Conservation (phyloP, 768 basidiomycete species). For the Tylopilus rubrobrunneus region DNA sequence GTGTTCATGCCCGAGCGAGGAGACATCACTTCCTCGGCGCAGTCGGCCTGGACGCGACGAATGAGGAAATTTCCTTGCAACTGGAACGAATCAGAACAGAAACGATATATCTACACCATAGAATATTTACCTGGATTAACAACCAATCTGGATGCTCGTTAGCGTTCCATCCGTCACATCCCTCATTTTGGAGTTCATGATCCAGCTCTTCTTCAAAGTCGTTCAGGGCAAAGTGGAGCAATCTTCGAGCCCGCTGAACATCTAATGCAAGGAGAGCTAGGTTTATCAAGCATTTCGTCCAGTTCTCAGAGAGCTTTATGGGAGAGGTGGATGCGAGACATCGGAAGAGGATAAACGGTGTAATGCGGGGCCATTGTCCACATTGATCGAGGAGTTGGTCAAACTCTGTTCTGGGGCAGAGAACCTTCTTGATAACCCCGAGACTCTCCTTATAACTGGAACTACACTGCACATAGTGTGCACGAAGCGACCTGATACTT, state of each 20-base stretch:
- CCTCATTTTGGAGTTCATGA: not conserved
- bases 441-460: not conserved
- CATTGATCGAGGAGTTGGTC: conserved; percentile 16
- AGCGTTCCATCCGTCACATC: not conserved
- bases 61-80: conserved; percentile 42
- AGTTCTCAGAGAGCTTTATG: conserved; percentile 11
- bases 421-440: too few relatives aligned
- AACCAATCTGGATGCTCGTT: not conserved
- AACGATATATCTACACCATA: not conserved
- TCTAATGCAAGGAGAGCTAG: conserved; percentile 17
- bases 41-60: conserved; percentile 38
- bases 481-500: not conserved
- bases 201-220: not conserved
- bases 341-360: conserved; percentile 23
- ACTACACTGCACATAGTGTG: not conserved
- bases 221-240: not conserved
- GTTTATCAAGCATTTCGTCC: conserved; percentile 26
- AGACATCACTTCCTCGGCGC: conserved; percentile 43
- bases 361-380: conserved; percentile 37
- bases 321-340: conserved; percentile 23
- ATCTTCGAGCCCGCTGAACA: not conserved
- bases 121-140: not conserved
- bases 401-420: conserved; percentile 10
- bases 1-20: conserved; percentile 38
- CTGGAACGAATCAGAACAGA: conserved; percentile 23